These are phyloP conservation scores for Fusarium sp. DNA, from an alignment of 2,329 filamentous ascomycete genomes.

Conservation along the genomic window DNA sequence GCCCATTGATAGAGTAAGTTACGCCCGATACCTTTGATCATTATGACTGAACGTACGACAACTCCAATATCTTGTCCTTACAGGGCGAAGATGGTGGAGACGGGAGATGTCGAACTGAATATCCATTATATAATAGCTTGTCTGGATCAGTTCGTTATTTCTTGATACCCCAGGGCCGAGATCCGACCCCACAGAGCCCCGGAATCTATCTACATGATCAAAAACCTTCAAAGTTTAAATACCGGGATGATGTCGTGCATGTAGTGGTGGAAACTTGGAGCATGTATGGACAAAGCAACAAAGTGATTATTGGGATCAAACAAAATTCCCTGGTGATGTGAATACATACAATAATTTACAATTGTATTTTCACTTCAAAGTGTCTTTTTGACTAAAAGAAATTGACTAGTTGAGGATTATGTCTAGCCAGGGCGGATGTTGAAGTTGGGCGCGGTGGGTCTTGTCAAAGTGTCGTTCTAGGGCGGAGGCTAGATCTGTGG, in stretches of 20 bases:
- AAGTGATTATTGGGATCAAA: too few species aligned
- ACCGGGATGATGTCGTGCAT: background rate
- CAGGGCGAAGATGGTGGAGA: constrained; percentile 38
- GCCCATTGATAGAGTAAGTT: too few species aligned
- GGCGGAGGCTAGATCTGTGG: constrained; percentile 33
- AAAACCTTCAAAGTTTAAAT: background rate
- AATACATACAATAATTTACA: too few species aligned
- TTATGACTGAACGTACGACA: background rate
- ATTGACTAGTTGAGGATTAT: background rate
- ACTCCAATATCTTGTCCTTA: constrained; percentile 16
- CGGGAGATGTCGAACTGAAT: background rate
- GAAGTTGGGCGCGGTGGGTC: constrained; percentile 39
- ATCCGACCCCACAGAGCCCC: background rate
- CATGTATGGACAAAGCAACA: background rate
- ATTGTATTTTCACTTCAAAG: too few species aligned
- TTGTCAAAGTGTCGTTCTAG: constrained; percentile 20
- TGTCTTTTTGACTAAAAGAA: background rate
- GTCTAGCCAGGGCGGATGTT: constrained; percentile 37
- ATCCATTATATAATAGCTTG: constrained; percentile 33
- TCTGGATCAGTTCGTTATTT: background rate
- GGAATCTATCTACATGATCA: too few species aligned
- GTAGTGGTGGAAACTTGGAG: too few species aligned
- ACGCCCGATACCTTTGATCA: background rate
- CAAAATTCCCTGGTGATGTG: too few species aligned
- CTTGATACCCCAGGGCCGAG: constrained; percentile 1